Base-by-base conservation (phyloP, 495 filamentous ascomycete species). In the Penicillium arizonense region DNA sequence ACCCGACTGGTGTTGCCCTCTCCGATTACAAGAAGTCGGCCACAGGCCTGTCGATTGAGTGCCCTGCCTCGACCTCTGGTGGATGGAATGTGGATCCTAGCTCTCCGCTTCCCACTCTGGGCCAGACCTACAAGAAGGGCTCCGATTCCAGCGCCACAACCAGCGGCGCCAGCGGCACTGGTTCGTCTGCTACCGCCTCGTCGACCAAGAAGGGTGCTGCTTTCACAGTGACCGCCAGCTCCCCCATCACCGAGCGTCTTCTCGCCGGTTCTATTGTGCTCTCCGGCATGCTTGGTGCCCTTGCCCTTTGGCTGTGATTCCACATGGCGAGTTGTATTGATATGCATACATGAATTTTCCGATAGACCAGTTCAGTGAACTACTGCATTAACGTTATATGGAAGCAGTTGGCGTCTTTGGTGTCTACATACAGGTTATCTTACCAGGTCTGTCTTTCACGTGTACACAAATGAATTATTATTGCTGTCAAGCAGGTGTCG, bases 31-130 rank as follows among this genome's bases (percentile, higher is more conserved):
- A 73, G 26, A 77, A 87, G 5, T 73, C 61, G 23, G 76, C 87
- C 3, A 80, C 82, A 11, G 81, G 80, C n/a, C 58, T 53, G 10
- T 56, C 65, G 7, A 80, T 86, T 10, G 75, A 79, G 6, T 96
- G 91, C 70, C 91, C 91, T 10, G 65, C 81, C 3, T 86, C 80
- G 20, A 92, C 87, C 0, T 55, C 77, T 1, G 82, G 79, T 44
- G 81, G 82, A 40, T 96, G 90, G 90, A 71, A 81, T 34, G 82
- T 94, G 5, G 68, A 89, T 54, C 84, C 87, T 14, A 82, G 81
- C 61, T 78, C 83, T 2, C 67, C 80, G 6, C 76, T 93, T 10
- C 90, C 90, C 0, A 87, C 81, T 13, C 50, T 96, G 7, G 88
- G 86, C 8, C 62, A 72, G 39, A 64, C 51, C n/a, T 73, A 63